phyloP scores from a whole-genome alignment of 345 rosid genomes.

The Limnanthes douglasii region DNA sequence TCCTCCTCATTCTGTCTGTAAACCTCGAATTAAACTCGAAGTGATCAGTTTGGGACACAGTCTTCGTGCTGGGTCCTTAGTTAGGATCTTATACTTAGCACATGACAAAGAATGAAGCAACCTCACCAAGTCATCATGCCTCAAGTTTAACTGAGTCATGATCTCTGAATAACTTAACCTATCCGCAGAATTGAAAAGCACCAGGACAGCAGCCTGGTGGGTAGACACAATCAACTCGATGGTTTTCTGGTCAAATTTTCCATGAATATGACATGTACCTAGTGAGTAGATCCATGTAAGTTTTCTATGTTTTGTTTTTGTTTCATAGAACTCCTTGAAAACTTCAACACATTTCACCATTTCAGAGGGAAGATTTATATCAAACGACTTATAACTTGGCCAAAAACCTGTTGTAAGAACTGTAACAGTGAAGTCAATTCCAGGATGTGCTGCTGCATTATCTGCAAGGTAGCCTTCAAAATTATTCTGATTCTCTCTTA shows the following conservation, averaged over 20 bases:
- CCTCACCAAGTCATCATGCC: slow-evolving; percentile 74
- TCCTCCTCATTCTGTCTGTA: slow-evolving; percentile 83
- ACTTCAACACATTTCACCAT: slow-evolving; percentile 73
- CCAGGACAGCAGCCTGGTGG: slow-evolving; percentile 70
- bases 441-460: slow-evolving; percentile 46
- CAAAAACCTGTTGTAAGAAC: slow-evolving; percentile 88
- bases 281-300: slow-evolving; percentile 60
- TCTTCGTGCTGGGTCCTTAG: slow-evolving; percentile 50
- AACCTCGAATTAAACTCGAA: slow-evolving; percentile 74
- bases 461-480: slow-evolving; percentile 55
- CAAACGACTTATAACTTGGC: slow-evolving; percentile 83
- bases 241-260: slow-evolving; percentile 40
- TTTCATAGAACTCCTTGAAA: slow-evolving; percentile 40
- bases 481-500: slow-evolving; percentile 60
- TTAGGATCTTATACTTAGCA: slow-evolving; percentile 69
- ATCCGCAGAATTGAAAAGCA: slow-evolving; percentile 76
- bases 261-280: slow-evolving; percentile 46
- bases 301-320: slow-evolving; percentile 36
- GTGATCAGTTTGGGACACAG: slow-evolving; percentile 32
- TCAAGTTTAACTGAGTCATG: slow-evolving; percentile 63
- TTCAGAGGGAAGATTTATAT: slow-evolving; percentile 66
- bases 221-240: slow-evolving; percentile 48
- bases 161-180: slow-evolving; percentile 72
- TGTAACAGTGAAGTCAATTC: slow-evolving; percentile 64
- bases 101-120: slow-evolving; percentile 84